Evolutionary conservation across 1,284 basidiomycete species (phyloP), one percentile per base, ranked within the genome.

Genomic region (Apiotrichum montevideense): DNA sequence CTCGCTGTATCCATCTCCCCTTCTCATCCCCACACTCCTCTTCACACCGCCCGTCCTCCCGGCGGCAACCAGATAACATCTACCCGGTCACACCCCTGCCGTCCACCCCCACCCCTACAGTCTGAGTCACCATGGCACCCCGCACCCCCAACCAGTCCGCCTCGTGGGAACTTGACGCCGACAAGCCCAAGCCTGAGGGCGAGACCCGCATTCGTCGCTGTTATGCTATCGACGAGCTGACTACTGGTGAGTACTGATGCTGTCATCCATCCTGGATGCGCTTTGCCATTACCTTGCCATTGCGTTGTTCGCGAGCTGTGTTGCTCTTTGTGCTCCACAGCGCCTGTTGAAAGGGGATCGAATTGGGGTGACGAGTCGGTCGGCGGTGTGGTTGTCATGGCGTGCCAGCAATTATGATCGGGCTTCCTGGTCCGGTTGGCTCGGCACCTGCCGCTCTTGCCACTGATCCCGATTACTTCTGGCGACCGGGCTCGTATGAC

Each of bases 141-240:
- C 63, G 77, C 40, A 77, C 75, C 67, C 59, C 67, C 61, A 71
- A 72, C 55, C 63, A 78, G 61, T 45, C 69, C 14, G 77, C 75
- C 9, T 77, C 76, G 6, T 78, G 75, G 75, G 77, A 78, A 62
- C 66, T 78, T 42, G 69, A 75, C 58, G 65, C 81, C 48, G 70
- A 81, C 29, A 72, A 77, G 15, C 78, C 80, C 8, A 72, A 74
- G 61, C 72, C 71, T 10, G 64, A 74, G 14, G 85, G 84, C 59
- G 85, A 88, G 70, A 84, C 86, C 9, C 80, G 82, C 49, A 78
- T 83, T 21, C 84, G 90, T 51, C 83, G 92, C 45, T 79, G 85
- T 34, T 84, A 85, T 40, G 81, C 85, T 53, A 77, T 82, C 34
- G 86, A 93, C 67, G 78, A 76, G 43, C 83, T 96, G 40, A 80